Evolutionary conservation across 768 basidiomycete species (phyloP), one percentile per base, ranked within the genome.

Genomic region (Rickenella mellea): DNA sequence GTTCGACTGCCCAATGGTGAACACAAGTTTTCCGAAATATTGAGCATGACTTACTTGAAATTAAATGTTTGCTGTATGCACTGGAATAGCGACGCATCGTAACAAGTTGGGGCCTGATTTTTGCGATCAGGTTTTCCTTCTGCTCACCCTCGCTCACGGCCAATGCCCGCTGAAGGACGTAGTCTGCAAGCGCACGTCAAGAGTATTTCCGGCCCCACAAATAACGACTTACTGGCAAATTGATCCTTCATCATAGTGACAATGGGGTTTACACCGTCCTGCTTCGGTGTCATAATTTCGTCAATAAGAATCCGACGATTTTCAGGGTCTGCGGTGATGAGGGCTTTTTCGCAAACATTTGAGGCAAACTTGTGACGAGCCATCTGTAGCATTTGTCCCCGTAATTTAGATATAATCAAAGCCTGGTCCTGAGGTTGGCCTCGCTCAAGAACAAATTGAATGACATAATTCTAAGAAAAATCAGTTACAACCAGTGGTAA

Each of bases 341-440:
- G 70, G 5, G 89, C 90, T 61, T 90, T 92, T 64, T 94, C 93
- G 59, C 84, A 86, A 15, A 97, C 94, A 54, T 99, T 98, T 5
- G 92, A 96, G 5, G 90, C 92, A 54, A 88, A 94, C 57, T 94
- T 94, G 58, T 90, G 89, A 40, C 80, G 75, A 1, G 89, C 75
- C 72, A 93, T 78, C 47, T 70, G 67, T 31, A 92, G 58, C 58
- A 97, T 73, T 53, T 87, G 81, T 3, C 88, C 88, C 7, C 71
- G 75, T 39, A 97, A 70, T 49, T 78, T 76, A 11, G 66, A 60
- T 42, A 91, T 69, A 27, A 96, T 73, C 42, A 71, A 63, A 2
- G 69, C 65, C 40, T 74, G 75, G 55, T 97, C 93, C 10, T 77
- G 69, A 1, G 70, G 68, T 43, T 69, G 69, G 5, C 92, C 91